Base-by-base conservation (phyloP, 495 filamentous ascomycete genomes). In the Xylaria acuta region DNA sequence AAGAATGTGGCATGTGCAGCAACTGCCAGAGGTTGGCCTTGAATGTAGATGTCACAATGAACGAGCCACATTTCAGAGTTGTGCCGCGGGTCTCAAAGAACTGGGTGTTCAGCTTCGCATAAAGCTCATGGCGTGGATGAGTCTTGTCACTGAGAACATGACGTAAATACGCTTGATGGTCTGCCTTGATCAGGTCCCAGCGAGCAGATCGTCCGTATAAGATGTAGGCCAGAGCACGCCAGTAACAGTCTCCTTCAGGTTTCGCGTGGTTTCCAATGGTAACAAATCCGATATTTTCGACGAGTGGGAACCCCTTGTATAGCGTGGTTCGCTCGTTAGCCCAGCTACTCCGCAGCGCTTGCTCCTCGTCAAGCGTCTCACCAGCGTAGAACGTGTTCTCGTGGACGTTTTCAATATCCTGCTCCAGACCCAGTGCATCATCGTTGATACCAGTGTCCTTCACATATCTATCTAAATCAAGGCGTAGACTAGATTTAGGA, bases 161-260 rank as follows among this genome's bases (percentile, higher is more conserved):
- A 25, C 74, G 70, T 3, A 76, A 34, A 47, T 59, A 74, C 6
- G 25, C 51, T 18, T 77, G 70, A 60, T 80, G 78, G 54, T 79
- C 76, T 5, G 78, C 77, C 43, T 80, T 80, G 71, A 80, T 74
- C 6, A 71, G 67, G 7, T 76, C 41, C 78, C 78, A 80, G 34
- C 30, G 58, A 51, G 38, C 41, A 18, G 72, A 25, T 11, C 47
- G 73, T 30, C 78, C 78, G 49, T 73, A 62, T 9, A 69, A 20
- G 11, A 32, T 53, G 27, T 63, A 58, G 40, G 63, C 53, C 16
- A 72, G 53, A 36, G 69, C 70, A n/a, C 70, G 58, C 73, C 73
- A 75, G 70, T 75, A 75, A 36, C 73, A 75, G 56, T 72, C 70
- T 22, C 70, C 73, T 1, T 22, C 6, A 8, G 66, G 64, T 5